Evolutionary conservation across 495 filamentous ascomycete species (phyloP).

Genomic region (Collariella sp.): DNA sequence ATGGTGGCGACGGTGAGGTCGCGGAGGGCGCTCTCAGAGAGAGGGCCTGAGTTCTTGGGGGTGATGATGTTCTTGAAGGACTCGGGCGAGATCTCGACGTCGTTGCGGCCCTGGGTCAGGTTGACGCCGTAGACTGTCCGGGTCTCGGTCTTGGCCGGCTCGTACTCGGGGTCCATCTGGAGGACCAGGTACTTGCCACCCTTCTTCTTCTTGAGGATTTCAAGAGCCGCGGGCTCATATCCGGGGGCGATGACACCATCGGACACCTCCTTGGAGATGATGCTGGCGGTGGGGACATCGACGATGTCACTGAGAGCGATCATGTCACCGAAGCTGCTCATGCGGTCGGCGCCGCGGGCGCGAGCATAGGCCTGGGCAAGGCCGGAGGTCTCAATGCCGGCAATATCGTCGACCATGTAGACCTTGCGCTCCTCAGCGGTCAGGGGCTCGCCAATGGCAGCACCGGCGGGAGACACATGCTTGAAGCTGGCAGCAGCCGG

Average conservation of each 20-base stretch:
- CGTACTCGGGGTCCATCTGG: conserved; percentile 83
- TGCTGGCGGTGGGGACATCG: conserved; percentile 85
- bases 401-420: conserved; percentile 96
- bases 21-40: conserved; percentile 73
- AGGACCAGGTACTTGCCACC: conserved; percentile 93
- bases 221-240: conserved; percentile 74
- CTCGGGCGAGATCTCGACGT: conserved; percentile 72
- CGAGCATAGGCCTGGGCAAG: conserved; percentile 93
- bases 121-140: conserved; percentile 83
- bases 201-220: conserved; percentile 96
- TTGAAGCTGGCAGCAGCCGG: conserved; percentile 99
- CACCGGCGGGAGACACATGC: conserved; percentile 94
- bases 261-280: conserved; percentile 94
- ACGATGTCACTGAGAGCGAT: conserved; percentile 87
- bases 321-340: conserved; percentile 95
- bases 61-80: conserved; percentile 79
- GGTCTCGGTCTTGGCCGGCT: conserved; percentile 64
- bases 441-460: conserved; percentile 83
- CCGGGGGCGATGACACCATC: conserved; percentile 90
- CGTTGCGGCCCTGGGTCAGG: conserved; percentile 83
- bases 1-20: conserved; percentile 95
- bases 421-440: conserved; percentile 85
- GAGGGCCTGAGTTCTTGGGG: conserved; percentile 61
- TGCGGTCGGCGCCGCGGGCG: conserved; percentile 88
- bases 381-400: conserved; percentile 70